Evolutionary conservation across 2,329 filamentous ascomycete genomes (phyloP).

Genomic region (Madurella mycetomatis): DNA sequence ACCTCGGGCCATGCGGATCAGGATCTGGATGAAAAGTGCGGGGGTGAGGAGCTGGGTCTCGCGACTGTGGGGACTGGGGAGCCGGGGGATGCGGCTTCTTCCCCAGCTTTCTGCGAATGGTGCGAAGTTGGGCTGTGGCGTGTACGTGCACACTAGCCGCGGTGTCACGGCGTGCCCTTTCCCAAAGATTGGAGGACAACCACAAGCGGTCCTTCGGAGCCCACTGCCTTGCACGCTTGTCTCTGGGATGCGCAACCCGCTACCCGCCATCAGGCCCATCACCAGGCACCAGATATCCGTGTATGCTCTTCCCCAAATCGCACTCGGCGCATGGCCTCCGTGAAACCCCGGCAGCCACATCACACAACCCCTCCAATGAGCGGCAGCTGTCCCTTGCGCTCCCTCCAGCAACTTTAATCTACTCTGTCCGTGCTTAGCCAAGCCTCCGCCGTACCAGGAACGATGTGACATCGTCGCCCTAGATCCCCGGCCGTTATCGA

Average conservation of each 20-base stretch:
- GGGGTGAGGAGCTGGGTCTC: background rate
- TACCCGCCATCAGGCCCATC: background rate
- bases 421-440: conserved; percentile 7
- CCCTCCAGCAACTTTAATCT: conserved; percentile 22
- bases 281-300: conserved; percentile 4
- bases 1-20: background rate
- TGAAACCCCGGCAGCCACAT: conserved; percentile 8
- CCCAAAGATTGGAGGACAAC: background rate
- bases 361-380: conserved; percentile 22
- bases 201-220: conserved; percentile 5
- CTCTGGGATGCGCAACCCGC: background rate
- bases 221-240: background rate
- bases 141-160: background rate
- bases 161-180: too few species aligned
- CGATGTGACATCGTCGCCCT: conserved; percentile 23
- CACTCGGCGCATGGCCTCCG: conserved; percentile 26
- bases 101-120: too few species aligned
- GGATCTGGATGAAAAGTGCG: background rate
- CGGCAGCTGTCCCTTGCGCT: conserved; percentile 20
- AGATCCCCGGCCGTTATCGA: conserved; percentile 14
- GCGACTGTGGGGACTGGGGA: conserved; percentile 4
- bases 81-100: background rate
- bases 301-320: conserved; percentile 15
- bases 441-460: conserved; percentile 8
- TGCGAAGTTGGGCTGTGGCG: background rate